Evolutionary conservation across 2,329 filamentous ascomycete genomes (phyloP).

Genomic region (Cytospora piceicola): DNA sequence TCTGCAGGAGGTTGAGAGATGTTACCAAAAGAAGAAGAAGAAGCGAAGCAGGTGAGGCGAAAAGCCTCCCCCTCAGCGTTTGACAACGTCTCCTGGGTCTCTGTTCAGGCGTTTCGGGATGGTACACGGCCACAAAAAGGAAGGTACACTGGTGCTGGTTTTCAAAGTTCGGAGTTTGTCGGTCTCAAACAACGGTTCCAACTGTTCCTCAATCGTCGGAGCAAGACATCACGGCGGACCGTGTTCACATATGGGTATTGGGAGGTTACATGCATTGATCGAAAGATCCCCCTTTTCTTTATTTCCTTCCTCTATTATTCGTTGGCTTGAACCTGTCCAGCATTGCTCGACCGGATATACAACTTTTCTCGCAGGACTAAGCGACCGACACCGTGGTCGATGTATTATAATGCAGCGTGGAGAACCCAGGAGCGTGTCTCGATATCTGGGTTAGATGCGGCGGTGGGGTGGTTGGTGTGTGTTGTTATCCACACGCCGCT

Average conservation of each 20-base stretch:
- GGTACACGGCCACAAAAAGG: not conserved
- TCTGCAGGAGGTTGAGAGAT: conserved; percentile 28
- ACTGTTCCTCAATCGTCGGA: not conserved
- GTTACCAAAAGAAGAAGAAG: conserved; percentile 29
- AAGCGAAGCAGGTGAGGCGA: conserved; percentile 17
- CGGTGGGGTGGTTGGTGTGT: not conserved
- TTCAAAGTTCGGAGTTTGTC: not conserved
- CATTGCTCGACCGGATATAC: not conserved
- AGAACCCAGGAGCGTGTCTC: not conserved
- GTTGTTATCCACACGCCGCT: not conserved
- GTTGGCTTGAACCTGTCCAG: not conserved
- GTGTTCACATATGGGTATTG: not conserved
- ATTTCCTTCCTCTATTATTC: not conserved
- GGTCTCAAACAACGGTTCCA: not conserved
- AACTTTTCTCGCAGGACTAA: not conserved
- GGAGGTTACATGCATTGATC: not conserved
- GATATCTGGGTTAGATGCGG: not conserved
- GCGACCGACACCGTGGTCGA: not conserved
- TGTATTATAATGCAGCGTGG: not conserved
- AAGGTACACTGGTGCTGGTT: not conserved
- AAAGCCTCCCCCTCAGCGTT: not conserved
- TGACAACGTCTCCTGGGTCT: not conserved
- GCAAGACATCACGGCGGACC: not conserved
- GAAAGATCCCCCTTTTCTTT: not conserved
- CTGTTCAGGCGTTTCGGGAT: not conserved